Evolutionary conservation across 1,284 basidiomycete species (phyloP), one percentile per base, ranked within the genome.

Genomic region (Ceratobasidium theobromae): DNA sequence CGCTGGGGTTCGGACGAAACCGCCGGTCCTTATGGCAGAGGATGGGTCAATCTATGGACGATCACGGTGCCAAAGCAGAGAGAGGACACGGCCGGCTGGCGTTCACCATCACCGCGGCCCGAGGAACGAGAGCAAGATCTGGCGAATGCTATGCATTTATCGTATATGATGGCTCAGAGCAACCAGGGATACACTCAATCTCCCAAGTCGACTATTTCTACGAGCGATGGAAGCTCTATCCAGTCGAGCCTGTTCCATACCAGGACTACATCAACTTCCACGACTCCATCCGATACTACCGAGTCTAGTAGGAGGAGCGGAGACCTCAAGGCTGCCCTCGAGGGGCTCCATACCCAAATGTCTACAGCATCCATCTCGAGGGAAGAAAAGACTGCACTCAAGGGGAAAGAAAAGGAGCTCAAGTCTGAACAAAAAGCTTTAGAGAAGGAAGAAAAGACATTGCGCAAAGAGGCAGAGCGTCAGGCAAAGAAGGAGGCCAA

Each of bases 1-100:
- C 72, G 69, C 0, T 84, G 83, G 77, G 70, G 77, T 4, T 60
- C 43, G 23, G 55, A 60, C 21, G 45, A 48, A 43, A 60, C 16
- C n/a, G 55, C 30, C 1, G 55, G 55, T 16, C 33, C 78, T 30
- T 54, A 66, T 27, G 53, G 64, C 5, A 53, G 79, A n/a, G 69
- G 70, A 14, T 85, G 83, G 83, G 73, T 82, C 4, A 84, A 84
- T 70, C 84, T 82, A 69, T 85, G 81, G 81, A 84, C 82, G 6
- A 75, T 79, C 53, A 81, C 81, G 4, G 60, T 69, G 8, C 55
- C 67, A 23, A 33, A 62, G 21, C 65, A 45, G 38, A 67, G 32
- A 28, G 53, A 33, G n/a, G 55, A 30, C n/a, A 30, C 12, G 21
- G 9, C 12, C 28, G 48, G 58, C 45, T 18, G 30, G 18, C 18